Conservation (phyloP, 331 rosid species). For the Telfairia occidentalis region DNA sequence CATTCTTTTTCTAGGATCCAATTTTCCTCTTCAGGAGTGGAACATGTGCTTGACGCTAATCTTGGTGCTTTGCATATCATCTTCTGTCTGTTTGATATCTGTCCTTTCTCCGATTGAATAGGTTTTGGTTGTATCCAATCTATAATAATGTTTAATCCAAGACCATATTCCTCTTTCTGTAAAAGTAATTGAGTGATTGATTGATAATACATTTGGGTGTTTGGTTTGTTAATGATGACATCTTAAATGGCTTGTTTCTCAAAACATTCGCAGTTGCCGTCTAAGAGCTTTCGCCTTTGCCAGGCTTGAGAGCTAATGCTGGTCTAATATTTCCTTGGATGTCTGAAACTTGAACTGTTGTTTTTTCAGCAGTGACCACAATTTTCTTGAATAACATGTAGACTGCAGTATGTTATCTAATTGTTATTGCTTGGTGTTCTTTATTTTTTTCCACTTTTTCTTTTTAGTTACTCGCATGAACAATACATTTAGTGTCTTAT, state of each 20-base stretch:
- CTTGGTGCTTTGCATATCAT: neutral
- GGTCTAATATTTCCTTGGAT: conserved; percentile 29
- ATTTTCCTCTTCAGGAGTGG: neutral
- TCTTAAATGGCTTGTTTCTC: conserved; percentile 21
- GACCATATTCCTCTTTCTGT: neutral
- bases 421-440: neutral
- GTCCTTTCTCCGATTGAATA: neutral
- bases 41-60: neutral
- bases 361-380: neutral
- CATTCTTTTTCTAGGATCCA: neutral
- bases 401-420: neutral
- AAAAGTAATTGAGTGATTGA: neutral
- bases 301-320: conserved; percentile 45
- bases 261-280: conserved; percentile 43
- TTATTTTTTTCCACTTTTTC: too few species aligned
- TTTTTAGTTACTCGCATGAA: neutral
- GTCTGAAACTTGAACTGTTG: neutral
- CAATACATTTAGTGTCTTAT: too few species aligned
- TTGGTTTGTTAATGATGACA: neutral
- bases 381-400: neutral
- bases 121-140: neutral
- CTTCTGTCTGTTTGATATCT: neutral
- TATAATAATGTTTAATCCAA: neutral
- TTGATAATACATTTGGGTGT: neutral
- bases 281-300: conserved; percentile 45